These are phyloP conservation scores for Alternaria brassicae DNA, from an alignment of 2,329 filamentous ascomycete species.

Conservation along the genomic window DNA sequence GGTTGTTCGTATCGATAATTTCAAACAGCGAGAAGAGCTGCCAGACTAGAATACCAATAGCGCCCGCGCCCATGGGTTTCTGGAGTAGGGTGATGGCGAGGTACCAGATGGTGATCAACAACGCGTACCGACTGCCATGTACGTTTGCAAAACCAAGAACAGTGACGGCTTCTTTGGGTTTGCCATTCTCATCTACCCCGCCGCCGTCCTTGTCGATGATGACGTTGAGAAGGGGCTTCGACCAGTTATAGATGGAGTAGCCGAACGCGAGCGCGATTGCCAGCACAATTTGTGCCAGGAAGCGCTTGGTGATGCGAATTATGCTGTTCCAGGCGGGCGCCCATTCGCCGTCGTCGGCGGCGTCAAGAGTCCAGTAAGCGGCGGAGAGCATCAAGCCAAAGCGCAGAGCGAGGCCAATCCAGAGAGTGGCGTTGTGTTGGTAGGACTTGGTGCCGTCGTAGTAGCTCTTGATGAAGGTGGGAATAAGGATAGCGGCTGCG, in stretches of 20 bases:
- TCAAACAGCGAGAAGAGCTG: conserved; percentile 81
- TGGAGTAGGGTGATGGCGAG: conserved; percentile 80
- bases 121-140: conserved; percentile 88
- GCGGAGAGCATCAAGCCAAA: conserved; percentile 77
- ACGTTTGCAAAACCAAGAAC: conserved; percentile 92
- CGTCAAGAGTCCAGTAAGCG: conserved; percentile 86
- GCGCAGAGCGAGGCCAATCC: conserved; percentile 83
- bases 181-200: conserved; percentile 23
- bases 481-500: conserved; percentile 73
- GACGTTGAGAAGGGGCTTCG: conserved; percentile 83
- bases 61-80: conserved; percentile 92
- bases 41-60: conserved; percentile 82
- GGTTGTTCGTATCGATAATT: conserved; percentile 66
- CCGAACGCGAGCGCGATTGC: conserved; percentile 83
- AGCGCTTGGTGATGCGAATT: conserved; percentile 78
- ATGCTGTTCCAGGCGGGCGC: conserved; percentile 59
- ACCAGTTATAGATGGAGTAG: conserved; percentile 83
- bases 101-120: conserved; percentile 80
- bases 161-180: conserved; percentile 63
- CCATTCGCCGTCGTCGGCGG: conserved; percentile 87
- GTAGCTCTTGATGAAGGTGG: conserved; percentile 78
- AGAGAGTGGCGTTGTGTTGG: conserved; percentile 81
- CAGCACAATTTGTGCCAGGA: conserved; percentile 80
- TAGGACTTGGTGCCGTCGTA: conserved; percentile 84
- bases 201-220: conserved; percentile 49